Base-by-base conservation (phyloP, 495 filamentous ascomycete genomes). In the Stereocaulon alpinum region DNA sequence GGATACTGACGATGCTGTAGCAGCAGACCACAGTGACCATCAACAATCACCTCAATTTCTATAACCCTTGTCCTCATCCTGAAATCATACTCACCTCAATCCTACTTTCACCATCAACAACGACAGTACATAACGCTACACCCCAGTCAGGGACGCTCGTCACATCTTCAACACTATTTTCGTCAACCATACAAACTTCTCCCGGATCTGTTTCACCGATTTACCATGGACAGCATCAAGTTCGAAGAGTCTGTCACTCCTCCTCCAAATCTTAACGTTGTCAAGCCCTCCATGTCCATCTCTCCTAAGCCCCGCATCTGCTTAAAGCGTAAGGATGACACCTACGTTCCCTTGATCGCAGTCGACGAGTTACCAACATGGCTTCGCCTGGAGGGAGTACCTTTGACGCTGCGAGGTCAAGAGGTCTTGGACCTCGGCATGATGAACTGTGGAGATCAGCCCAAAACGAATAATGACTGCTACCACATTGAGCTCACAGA, bases 261-360 rank as follows among this genome's bases (percentile, higher is more conserved):
- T 22, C 24, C 55, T 48, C 42, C 44, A 32, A 24, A 18, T 3
- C n/a, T 22, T n/a, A 34, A 42, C 45, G 40, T 24, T 34, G 18
- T 14, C 9, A 27, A 45, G 15, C 4, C 22, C 0, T 29, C 4
- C 42, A 70, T 69, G 61, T 60, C 69, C 55, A 64, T 66, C 29
- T 61, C 65, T 11, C 63, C 68, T 37, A 68, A 68, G 53, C 74
- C 76, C 55, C 63, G 64, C 18, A 84, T 80, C 68, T 85, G 80
- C 66, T 77, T 78, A 55, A 69, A 77, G 40, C 80, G 85, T 37
- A 75, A 77, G 17, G 74, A 82, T 61, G 83, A 83, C 51, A 70
- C 66, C 17, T 71, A 80, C 56, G 85, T 83, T 14, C 82, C 83
- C 0, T 73, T 91, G 12, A 71, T 89, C 40, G 80, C 84, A 0